These are phyloP conservation scores for Penicillium soppii DNA, from an alignment of 495 filamentous ascomycete species.

Conservation along the genomic window DNA sequence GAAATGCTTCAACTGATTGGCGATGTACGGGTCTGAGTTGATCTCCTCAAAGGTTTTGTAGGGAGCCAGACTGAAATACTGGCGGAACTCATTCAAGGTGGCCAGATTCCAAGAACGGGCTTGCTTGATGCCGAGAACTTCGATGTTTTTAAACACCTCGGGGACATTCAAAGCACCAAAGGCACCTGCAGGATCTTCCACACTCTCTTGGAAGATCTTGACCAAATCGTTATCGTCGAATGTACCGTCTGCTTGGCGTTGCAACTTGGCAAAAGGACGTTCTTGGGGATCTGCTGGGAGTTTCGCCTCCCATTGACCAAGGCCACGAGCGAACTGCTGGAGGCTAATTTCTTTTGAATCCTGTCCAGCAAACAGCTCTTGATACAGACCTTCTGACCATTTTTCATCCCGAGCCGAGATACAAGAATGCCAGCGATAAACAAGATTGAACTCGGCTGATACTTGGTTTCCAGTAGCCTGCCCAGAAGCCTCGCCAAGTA, in stretches of 20 bases:
- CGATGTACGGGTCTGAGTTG: slow-evolving; percentile 74
- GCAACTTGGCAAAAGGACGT: slow-evolving; percentile 62
- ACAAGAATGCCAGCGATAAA: slow-evolving; percentile 80
- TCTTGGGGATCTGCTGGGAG: slow-evolving; percentile 62
- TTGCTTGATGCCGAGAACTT: slow-evolving; percentile 85
- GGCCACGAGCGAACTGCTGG: slow-evolving; percentile 56
- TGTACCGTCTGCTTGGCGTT: slow-evolving; percentile 57
- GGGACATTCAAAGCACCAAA: slow-evolving; percentile 78
- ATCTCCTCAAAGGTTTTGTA: slow-evolving; percentile 83
- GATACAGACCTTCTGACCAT: slow-evolving; percentile 69
- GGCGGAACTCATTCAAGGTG: slow-evolving; percentile 83
- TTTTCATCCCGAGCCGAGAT: slow-evolving; percentile 70
- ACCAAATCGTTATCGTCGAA: slow-evolving; percentile 70
- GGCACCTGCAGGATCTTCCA: slow-evolving; percentile 58
- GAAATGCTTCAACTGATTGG: slow-evolving; percentile 66
- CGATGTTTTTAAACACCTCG: slow-evolving; percentile 66
- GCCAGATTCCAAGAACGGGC: slow-evolving; percentile 79
- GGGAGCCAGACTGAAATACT: slow-evolving; percentile 72
- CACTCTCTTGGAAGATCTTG: slow-evolving; percentile 60
- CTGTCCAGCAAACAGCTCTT: slow-evolving; percentile 56
- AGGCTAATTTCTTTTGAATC: slow-evolving; percentile 49
- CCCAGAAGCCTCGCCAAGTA: slow-evolving; percentile 36
- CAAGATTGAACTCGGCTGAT: slow-evolving; percentile 73
- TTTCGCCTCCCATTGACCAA: slow-evolving; percentile 56
- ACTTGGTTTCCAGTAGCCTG: slow-evolving; percentile 66